Percentiles rank a stretch among this genome's conserved stretches.
Evolutionary conservation across 192 early-diverging fungal genomes (phyloP).

Genomic region (Paraglomus occultum): DNA sequence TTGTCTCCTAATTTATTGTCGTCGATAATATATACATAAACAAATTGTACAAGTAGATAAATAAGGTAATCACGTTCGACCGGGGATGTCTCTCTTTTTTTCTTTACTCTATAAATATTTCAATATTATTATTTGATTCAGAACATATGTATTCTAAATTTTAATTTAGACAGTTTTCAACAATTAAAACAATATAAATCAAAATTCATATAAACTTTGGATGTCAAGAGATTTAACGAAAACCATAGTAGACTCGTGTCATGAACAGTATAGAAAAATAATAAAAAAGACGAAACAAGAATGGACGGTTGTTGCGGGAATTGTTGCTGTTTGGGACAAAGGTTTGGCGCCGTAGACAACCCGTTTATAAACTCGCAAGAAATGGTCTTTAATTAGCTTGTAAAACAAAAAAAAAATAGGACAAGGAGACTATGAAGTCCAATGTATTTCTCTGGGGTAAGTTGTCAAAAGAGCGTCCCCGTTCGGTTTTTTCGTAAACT

Average conservation of each 20-base stretch:
- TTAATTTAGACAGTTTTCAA: no score
- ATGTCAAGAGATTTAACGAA: no score
- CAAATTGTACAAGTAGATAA: no score
- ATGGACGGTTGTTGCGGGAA: slow-evolving; percentile 86
- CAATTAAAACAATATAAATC: no score
- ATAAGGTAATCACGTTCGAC: no score
- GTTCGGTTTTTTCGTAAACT: slow-evolving; percentile 1
- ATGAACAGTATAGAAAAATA: slow-evolving; percentile 20
- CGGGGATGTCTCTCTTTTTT: no score
- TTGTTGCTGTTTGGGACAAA: slow-evolving; percentile 45
- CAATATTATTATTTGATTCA: no score
- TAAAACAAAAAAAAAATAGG: not conserved
- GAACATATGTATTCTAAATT: no score
- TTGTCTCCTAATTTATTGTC: no score
- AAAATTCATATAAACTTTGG: no score
- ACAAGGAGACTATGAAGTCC: slow-evolving; percentile 29
- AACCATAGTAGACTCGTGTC: not conserved
- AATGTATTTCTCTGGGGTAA: slow-evolving; percentile 52
- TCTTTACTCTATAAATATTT: no score
- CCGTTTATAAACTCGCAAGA: not conserved
- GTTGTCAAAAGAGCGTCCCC: not conserved
- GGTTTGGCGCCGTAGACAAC: not conserved
- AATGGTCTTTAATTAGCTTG: slow-evolving; percentile 14
- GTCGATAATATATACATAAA: no score
- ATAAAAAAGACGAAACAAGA: slow-evolving; percentile 51